Conservation (phyloP, 108 stramenopile genomes). For the Craspedostauros australis region DNA sequence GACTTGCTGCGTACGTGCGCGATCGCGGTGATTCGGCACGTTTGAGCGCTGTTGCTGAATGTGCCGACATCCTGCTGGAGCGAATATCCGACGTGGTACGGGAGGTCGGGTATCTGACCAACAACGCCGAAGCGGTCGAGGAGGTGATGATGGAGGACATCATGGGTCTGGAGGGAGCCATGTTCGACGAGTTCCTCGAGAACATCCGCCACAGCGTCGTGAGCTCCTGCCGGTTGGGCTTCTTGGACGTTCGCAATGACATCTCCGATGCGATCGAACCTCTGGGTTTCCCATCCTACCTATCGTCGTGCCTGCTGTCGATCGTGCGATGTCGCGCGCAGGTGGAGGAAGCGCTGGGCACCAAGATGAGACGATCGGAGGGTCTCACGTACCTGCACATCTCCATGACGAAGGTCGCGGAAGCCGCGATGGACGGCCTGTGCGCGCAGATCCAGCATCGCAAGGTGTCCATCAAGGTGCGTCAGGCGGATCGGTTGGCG, state of each 20-base stretch:
- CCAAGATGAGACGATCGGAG: conserved; percentile 58
- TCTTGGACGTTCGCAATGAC: conserved; percentile 42
- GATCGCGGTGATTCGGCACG: conserved; percentile 78
- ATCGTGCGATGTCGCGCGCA: conserved; percentile 84
- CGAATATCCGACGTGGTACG: conserved; percentile 68
- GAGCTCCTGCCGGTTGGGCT: conserved; percentile 61
- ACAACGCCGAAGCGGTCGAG: conserved; percentile 47
- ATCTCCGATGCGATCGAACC: conserved; percentile 6
- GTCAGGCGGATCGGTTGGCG: conserved; percentile 63
- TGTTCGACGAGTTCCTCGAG: conserved; percentile 86
- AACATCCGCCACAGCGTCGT: conserved; percentile 54
- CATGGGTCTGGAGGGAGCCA: conserved; percentile 58
- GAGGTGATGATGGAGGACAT: conserved; percentile 67
- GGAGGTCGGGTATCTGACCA: conserved; percentile 63
- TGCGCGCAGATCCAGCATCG: conserved; percentile 66
- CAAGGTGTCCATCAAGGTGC: conserved; percentile 48
- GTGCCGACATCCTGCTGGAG: conserved; percentile 69
- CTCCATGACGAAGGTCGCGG: conserved; percentile 75
- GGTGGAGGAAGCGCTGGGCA: conserved; percentile 78
- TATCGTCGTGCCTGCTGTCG: conserved; percentile 72
- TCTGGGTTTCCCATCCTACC: conserved; percentile 62
- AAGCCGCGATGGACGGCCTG: conserved; percentile 76
- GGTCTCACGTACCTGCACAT: conserved; percentile 68
- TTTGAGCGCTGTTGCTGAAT: conserved; percentile 83
- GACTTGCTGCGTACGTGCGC: conserved; percentile 72